phyloP scores from a whole-genome alignment of 495 filamentous ascomycete species.

The Penicillium egyptiacum region DNA sequence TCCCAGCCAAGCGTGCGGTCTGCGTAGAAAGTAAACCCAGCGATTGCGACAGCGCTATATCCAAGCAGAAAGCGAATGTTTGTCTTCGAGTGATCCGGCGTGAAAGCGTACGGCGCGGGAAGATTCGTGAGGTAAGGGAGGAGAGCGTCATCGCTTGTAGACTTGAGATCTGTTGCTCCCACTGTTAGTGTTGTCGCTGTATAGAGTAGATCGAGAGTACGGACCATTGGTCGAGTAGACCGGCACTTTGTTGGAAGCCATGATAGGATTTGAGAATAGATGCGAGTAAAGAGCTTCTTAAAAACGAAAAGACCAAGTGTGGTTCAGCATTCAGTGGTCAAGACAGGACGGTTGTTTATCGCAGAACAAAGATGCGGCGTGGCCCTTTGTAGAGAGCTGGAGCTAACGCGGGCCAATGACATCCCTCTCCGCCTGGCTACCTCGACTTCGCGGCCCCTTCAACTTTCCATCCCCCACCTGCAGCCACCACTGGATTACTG shows the following conservation, averaged over 20 bases:
- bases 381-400: slow-evolving; percentile 41
- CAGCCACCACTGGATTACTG: slow-evolving; percentile 9
- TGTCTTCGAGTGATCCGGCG: slow-evolving; percentile 72
- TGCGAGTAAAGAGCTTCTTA: not conserved
- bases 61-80: slow-evolving; percentile 82
- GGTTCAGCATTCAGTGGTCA: slow-evolving; percentile 6
- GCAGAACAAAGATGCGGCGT: slow-evolving; percentile 44
- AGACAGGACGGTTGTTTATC: slow-evolving; percentile 22
- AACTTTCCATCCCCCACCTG: slow-evolving; percentile 18
- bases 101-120: slow-evolving; percentile 60
- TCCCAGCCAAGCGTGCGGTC: slow-evolving; percentile 93
- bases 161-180: slow-evolving; percentile 75
- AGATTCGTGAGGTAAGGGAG: slow-evolving; percentile 87
- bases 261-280: not conserved
- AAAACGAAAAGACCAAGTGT: slow-evolving; percentile 4
- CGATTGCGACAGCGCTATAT: slow-evolving; percentile 76
- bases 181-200: slow-evolving; percentile 15
- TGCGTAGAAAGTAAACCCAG: slow-evolving; percentile 79
- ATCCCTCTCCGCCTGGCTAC: slow-evolving; percentile 18
- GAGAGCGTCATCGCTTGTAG: slow-evolving; percentile 91
- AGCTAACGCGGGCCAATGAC: slow-evolving; percentile 40
- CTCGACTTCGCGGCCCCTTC: slow-evolving; percentile 25
- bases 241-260: slow-evolving; percentile 43
- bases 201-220: slow-evolving; percentile 28
- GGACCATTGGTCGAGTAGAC: slow-evolving; percentile 50